Base-by-base conservation (phyloP, 106 monocot species). In the Dendrobium nobile region DNA sequence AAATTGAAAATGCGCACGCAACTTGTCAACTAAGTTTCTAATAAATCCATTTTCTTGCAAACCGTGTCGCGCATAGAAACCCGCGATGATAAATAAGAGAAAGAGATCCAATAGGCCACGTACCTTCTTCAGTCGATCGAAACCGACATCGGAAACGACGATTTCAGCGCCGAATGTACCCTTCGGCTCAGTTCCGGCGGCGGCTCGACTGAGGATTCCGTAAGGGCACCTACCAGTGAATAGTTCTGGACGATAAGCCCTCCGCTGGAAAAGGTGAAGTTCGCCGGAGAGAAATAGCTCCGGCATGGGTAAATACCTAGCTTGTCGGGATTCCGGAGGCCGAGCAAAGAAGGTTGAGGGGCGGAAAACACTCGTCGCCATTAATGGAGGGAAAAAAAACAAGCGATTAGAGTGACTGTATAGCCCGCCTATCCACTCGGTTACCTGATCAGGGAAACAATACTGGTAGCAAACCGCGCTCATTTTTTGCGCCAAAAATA, bases 71-170 rank as follows among this genome's bases (percentile, higher is more conserved):
- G 51, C 51, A 51, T 51, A 51, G 2, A 51, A 51, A 13, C 51
- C 51, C 51, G 13, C 51, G 13, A 13, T 51, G 51, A 51, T 51
- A 15, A 51, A 51, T 51, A 51, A 13, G 51, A 51, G 15, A 51
- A 51, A 51, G 15, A 51, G 0, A 15, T 51, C 51, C 10, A 51
- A 51, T 10, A 51, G 51, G 64, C 9, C 2, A 27, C 8, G 13
- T 72, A 20, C 72, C 72, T 72, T 72, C 72, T 72, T 72, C 37
- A 72, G 72, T 33, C 72, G 72, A 27, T 72, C 72, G 72, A 72
- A 33, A 27, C 72, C 72, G 72, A 13, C 72, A 72, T 31, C 72
- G 28, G 37, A 72, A 27, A 72, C 33, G 37, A 16, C 33, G 31
- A 15, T 33, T 72, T 72, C 72, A 37, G 72, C 72, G 13, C 72